Percentiles rank a stretch among this genome's conserved stretches.
Conservation (phyloP, 176 grass and related monocot genomes). For the Triticum turgidum region DNA sequence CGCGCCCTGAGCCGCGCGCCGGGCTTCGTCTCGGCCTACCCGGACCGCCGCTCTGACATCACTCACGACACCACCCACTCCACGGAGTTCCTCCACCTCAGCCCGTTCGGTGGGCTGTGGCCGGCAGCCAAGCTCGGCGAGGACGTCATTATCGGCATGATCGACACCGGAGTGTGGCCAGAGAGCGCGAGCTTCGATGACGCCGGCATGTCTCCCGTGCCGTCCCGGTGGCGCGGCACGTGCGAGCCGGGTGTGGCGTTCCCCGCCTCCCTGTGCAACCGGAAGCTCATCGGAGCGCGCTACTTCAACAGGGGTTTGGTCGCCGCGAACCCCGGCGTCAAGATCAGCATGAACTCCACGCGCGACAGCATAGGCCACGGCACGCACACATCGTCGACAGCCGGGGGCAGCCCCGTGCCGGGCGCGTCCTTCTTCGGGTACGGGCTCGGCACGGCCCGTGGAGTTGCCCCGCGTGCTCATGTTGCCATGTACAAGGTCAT, state of each 20-base stretch:
- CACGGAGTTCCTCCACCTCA: conserved; percentile 45
- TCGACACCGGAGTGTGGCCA: conserved; percentile 49
- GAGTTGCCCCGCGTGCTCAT: conserved; percentile 52
- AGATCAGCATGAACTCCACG: conserved; percentile 47
- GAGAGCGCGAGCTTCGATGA: conserved; percentile 59
- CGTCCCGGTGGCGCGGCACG: conserved; percentile 39
- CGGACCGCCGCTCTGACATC: not conserved
- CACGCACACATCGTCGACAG: conserved; percentile 72
- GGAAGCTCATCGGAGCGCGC: conserved; percentile 77
- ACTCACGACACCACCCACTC: conserved; percentile 52
- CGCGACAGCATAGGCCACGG: conserved; percentile 70
- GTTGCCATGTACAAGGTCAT: conserved; percentile 78
- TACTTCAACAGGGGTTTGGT: conserved; percentile 58
- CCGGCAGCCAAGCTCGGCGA: conserved; percentile 41
- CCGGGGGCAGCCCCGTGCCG: conserved; percentile 39
- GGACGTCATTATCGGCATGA: conserved; percentile 56
- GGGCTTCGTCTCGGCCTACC: conserved; percentile 42
- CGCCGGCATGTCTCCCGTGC: conserved; percentile 29
- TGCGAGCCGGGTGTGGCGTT: conserved; percentile 54
- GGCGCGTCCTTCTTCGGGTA: conserved; percentile 70
- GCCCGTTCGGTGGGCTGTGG: conserved; percentile 20
- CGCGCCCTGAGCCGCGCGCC: not conserved
- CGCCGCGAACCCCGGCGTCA: conserved; percentile 39
- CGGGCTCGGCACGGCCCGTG: conserved; percentile 41
- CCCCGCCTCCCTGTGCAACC: conserved; percentile 51